Percentiles rank a stretch among this genome's conserved stretches.
These are phyloP conservation scores for Lactarius hatsudake DNA, from an alignment of 768 basidiomycete genomes.

Conservation along the genomic window DNA sequence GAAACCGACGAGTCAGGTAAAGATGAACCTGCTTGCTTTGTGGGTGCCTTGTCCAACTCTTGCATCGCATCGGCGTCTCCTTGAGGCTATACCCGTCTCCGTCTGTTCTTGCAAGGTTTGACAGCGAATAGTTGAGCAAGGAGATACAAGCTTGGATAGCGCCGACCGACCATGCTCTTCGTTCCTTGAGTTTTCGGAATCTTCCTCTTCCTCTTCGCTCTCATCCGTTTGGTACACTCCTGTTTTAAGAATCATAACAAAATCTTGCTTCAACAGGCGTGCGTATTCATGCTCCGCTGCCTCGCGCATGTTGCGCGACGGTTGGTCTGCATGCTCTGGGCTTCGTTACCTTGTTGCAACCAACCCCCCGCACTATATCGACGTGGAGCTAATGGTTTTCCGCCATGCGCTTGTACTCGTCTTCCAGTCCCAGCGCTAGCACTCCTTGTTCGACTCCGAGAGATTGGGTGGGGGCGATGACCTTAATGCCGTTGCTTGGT, in stretches of 20 bases:
- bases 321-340: constrained; percentile 40
- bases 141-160: neutral
- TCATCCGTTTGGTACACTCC: constrained; percentile 11
- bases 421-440: constrained; percentile 33
- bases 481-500: constrained; percentile 4
- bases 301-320: constrained; percentile 40
- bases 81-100: neutral
- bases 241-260: neutral
- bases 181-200: constrained; percentile 13
- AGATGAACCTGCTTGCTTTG: neutral
- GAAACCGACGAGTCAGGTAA: neutral
- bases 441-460: constrained; percentile 25
- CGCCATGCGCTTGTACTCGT: constrained; percentile 41
- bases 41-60: neutral
- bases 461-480: constrained; percentile 19
- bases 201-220: constrained; percentile 20
- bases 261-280: constrained; percentile 8
- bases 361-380: constrained; percentile 38
- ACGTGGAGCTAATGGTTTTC: constrained; percentile 44
- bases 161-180: neutral
- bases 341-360: constrained; percentile 38
- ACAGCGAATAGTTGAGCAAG: neutral
- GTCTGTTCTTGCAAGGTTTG: neutral
- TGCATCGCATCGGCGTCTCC: neutral
- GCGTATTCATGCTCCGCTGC: constrained; percentile 34